Conservation (phyloP, 1,139 yeast genomes). For the Candida albicans region DNA sequence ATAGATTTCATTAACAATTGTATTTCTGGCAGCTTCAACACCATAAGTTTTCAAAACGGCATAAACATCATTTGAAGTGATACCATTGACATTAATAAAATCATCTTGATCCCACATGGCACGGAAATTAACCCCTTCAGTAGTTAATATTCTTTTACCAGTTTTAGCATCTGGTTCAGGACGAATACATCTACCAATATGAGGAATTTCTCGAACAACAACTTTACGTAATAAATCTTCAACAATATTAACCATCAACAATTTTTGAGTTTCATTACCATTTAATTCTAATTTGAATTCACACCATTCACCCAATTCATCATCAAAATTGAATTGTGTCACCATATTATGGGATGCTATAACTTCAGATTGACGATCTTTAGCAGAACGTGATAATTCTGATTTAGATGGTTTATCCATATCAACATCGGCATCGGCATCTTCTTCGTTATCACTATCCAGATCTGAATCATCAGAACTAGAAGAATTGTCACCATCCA, state of each 20-base stretch:
- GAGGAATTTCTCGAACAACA: slow-evolving; percentile 90
- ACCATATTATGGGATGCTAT: slow-evolving; percentile 70
- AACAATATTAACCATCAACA: slow-evolving; percentile 94
- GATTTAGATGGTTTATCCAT: slow-evolving; percentile 7
- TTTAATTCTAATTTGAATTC: slow-evolving; percentile 81
- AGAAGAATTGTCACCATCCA: slow-evolving; percentile 39
- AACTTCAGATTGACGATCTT: slow-evolving; percentile 83
- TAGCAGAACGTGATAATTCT: slow-evolving; percentile 58
- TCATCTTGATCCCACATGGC: slow-evolving; percentile 99
- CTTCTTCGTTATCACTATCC: slow-evolving; percentile 23
- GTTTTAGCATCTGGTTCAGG: slow-evolving; percentile 63
- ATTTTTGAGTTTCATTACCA: slow-evolving; percentile 77
- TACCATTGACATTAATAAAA: slow-evolving; percentile 83
- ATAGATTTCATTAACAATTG: slow-evolving; percentile 94
- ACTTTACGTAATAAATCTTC: slow-evolving; percentile 89
- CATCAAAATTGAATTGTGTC: slow-evolving; percentile 86
- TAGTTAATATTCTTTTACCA: slow-evolving; percentile 69
- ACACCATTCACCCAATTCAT: slow-evolving; percentile 87
- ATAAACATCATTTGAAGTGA: slow-evolving; percentile 88
- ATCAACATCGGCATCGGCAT: slow-evolving; percentile 26
- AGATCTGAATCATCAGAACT: slow-evolving; percentile 20
- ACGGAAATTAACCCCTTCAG: slow-evolving; percentile 97
- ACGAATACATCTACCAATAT: slow-evolving; percentile 89
- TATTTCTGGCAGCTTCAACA: slow-evolving; percentile 98
- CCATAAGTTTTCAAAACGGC: slow-evolving; percentile 92